Evolutionary conservation across 768 basidiomycete genomes (phyloP), one percentile per base, ranked within the genome.

Genomic region (Suillus spraguei): DNA sequence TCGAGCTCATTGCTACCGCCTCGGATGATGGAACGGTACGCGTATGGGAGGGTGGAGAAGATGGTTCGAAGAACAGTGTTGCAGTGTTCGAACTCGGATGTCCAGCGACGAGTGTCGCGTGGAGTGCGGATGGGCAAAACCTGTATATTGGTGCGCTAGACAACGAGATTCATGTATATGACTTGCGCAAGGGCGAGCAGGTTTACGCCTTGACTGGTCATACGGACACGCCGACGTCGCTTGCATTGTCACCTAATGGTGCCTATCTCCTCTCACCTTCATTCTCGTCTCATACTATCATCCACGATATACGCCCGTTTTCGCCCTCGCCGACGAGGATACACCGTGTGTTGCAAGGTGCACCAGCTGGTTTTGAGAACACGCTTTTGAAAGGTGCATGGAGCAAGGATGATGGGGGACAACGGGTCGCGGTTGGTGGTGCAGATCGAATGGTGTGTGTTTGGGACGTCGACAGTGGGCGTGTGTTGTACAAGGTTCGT

Each of bases 281-380:
- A 1, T 84, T 98, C 69, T 96, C 95, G 28, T 95, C 94, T 0
- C 89, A 92, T 63, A 87, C 90, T 6, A 80, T 97, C 72, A 88
- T 99, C 64, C 92, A 97, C 77, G 95, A 97, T 74, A 85, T 98
- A 22, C 89, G 94, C 36, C 97, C 97, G 0, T 99, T 99, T 80
- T 93, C 94, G 2, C 88, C 95, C 0, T 86, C 89, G 0, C 89
- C 94, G 3, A 85, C 87, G 32, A 85, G 95, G 44, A 78, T 95
- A 68, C 93, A 97, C 74, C 88, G 95, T 33, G 76, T 86, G 5
- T 80, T 90, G 35, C 85, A 82, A 36, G 97, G 97, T 44, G 90
- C 95, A 0, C 95, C 96, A 5, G 93, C 95, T 8, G 97, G 97
- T 0, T 98, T 98, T 71, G 97, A 99, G 76, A 89, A 91, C 63